Evolutionary conservation across 805 yeast genomes (phyloP).

Genomic region (Kazachstania taianensis): DNA sequence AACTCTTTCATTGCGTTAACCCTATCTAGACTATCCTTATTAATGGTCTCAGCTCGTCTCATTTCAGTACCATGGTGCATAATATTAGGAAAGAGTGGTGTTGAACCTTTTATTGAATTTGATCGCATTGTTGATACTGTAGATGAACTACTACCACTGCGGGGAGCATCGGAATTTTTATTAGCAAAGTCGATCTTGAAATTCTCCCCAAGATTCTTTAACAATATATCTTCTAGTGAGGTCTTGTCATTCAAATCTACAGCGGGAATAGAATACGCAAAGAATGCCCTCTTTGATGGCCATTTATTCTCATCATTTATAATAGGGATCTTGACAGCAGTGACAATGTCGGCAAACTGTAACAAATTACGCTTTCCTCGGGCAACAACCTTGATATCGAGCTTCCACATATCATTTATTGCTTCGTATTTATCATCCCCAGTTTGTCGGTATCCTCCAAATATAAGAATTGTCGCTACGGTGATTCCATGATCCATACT

Average conservation of each 20-base stretch:
- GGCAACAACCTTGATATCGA: slow-evolving; percentile 31
- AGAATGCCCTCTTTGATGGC: slow-evolving; percentile 32
- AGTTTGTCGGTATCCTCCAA: slow-evolving; percentile 40
- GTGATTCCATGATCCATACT: neutral
- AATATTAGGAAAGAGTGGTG: slow-evolving; percentile 6
- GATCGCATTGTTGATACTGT: neutral
- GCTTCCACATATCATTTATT: slow-evolving; percentile 34
- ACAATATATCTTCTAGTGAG: slow-evolving; percentile 9
- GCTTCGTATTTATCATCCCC: slow-evolving; percentile 28
- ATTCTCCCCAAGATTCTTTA: slow-evolving; percentile 16
- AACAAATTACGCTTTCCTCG: slow-evolving; percentile 29
- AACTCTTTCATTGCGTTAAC: too few relatives aligned
- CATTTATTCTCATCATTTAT: slow-evolving; percentile 11
- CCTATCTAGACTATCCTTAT: neutral
- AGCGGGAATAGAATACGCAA: slow-evolving; percentile 22
- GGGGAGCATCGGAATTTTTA: too few relatives aligned
- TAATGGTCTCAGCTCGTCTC: too few relatives aligned
- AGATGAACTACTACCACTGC: slow-evolving; percentile 1
- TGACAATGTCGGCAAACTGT: slow-evolving; percentile 31
- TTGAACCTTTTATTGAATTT: neutral
- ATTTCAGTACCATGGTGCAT: neutral
- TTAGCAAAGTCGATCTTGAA: slow-evolving; percentile 11
- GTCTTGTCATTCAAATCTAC: slow-evolving; percentile 8
- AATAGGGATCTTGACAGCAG: slow-evolving; percentile 25
- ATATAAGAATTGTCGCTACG: slow-evolving; percentile 26